phyloP scores from a whole-genome alignment of 805 yeast species.

The Wickerhamomyces tratensis region DNA sequence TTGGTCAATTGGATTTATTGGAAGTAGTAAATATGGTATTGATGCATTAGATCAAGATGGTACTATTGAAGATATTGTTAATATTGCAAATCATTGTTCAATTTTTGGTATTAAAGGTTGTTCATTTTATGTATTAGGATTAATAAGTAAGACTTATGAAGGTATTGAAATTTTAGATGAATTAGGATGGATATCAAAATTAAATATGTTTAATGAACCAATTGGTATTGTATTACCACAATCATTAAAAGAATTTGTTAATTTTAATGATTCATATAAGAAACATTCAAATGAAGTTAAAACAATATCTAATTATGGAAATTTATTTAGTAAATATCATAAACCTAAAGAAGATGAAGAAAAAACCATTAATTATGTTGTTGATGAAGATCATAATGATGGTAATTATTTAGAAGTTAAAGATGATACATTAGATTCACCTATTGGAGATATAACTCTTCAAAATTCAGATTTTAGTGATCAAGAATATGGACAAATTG shows the following conservation, averaged over 20 bases:
- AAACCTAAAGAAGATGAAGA: too few species aligned
- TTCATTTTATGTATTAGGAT: conserved; percentile 70
- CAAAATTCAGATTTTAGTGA: too few species aligned
- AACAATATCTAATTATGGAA: neutral
- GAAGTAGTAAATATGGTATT: conserved; percentile 63
- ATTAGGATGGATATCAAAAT: conserved; percentile 56
- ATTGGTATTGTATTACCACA: conserved; percentile 32
- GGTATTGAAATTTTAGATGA: conserved; percentile 85
- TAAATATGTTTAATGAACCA: conserved; percentile 32
- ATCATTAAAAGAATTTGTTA: conserved; percentile 21
- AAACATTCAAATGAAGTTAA: neutral
- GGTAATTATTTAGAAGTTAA: too few species aligned
- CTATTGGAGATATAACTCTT: too few species aligned
- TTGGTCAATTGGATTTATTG: conserved; percentile 85
- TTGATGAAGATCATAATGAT: too few species aligned
- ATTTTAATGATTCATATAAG: conserved; percentile 1
- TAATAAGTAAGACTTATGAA: conserved; percentile 59
- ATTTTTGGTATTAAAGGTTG: conserved; percentile 63
- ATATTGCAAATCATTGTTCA: conserved; percentile 34
- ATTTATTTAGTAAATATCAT: neutral
- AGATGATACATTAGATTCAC: too few species aligned
- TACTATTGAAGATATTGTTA: conserved; percentile 42
- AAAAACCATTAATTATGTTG: too few species aligned
- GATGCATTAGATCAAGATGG: conserved; percentile 43
- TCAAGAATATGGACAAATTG: too few species aligned